Conservation (phyloP, 2,329 filamentous ascomycete genomes). For the Cladosporium cucumerinum region DNA sequence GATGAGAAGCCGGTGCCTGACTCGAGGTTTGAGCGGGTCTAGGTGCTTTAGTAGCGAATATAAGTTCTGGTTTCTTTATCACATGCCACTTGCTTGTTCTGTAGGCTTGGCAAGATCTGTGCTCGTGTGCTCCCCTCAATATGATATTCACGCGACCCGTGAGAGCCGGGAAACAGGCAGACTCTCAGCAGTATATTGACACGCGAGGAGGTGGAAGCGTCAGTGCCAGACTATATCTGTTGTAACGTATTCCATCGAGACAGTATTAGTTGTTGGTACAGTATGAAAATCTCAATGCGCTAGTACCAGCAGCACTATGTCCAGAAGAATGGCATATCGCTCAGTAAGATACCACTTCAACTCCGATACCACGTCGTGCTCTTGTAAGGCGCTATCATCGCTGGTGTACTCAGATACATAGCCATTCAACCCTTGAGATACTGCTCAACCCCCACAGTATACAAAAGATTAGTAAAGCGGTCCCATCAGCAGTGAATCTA, state of each 20-base stretch:
- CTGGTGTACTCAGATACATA: not conserved
- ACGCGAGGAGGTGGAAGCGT: not conserved
- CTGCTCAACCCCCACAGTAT: not conserved
- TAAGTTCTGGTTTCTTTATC: not conserved
- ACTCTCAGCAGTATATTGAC: not conserved
- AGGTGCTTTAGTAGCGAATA: not conserved
- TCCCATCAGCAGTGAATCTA: not conserved
- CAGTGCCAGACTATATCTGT: not conserved
- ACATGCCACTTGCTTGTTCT: not conserved
- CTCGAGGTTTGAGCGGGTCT: slow-evolving; percentile 8
- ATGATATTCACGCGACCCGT: not conserved
- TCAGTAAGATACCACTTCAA: not conserved
- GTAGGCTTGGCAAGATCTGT: not conserved
- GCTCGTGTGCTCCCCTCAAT: not conserved
- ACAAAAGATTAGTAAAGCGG: not conserved
- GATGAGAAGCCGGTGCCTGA: not conserved
- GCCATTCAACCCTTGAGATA: not conserved
- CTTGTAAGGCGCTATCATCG: not conserved
- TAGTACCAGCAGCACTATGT: not conserved
- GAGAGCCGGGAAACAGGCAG: not conserved
- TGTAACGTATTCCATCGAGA: not conserved
- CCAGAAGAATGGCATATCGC: not conserved
- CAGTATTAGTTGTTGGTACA: not conserved
- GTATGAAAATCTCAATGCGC: not conserved
- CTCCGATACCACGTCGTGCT: not conserved